Evolutionary conservation across 257 asterid genomes (phyloP).

Genomic region (Ajuga chamaepitys): DNA sequence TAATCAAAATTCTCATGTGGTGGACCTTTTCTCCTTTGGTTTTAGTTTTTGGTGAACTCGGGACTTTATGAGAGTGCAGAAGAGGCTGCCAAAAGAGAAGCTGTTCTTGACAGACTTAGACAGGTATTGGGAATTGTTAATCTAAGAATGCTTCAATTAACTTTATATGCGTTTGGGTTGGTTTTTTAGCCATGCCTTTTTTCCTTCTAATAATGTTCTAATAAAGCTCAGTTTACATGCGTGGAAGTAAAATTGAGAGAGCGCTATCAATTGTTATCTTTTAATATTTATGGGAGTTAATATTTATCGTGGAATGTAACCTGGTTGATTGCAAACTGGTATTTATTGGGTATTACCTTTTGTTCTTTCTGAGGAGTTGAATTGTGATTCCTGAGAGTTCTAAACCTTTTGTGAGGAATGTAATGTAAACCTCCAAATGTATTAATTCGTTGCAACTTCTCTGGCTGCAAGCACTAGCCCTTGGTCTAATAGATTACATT

Average conservation of each 20-base stretch:
- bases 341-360: too few species aligned
- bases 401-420: neutral
- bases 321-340: neutral
- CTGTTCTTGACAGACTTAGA: constrained; percentile 59
- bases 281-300: neutral
- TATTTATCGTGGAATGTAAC: neutral
- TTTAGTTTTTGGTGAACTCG: constrained; percentile 62
- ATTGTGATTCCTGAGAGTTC: neutral
- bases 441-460: neutral
- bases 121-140: constrained; percentile 37
- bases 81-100: constrained; percentile 67
- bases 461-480: neutral
- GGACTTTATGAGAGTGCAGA: constrained; percentile 73
- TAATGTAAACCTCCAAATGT: neutral
- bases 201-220: too few species aligned
- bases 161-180: neutral
- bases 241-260: neutral
- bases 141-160: neutral
- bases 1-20: constrained; percentile 10
- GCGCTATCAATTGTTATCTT: neutral
- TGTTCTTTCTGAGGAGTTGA: neutral
- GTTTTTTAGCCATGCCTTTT: neutral
- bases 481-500: neutral
- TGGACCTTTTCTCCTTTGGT: neutral
- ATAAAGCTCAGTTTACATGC: too few species aligned